These are phyloP conservation scores for Alternaria sp. DNA, from an alignment of 2,329 filamentous ascomycete genomes.

Conservation along the genomic window DNA sequence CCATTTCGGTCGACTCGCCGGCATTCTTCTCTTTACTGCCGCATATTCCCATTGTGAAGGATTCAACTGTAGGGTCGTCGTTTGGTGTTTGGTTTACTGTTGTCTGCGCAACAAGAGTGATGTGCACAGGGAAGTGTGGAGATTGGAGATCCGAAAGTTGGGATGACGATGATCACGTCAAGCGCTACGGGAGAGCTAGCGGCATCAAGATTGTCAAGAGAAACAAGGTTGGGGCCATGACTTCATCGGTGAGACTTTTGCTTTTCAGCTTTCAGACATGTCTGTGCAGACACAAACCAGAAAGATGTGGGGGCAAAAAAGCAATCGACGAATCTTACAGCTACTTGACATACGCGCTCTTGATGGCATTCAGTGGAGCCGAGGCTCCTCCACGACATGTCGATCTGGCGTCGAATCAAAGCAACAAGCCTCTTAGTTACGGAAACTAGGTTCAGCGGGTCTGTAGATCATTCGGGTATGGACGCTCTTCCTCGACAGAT, in stretches of 20 bases:
- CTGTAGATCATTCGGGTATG: neutral
- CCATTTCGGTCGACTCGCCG: constrained; percentile 18
- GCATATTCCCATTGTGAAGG: constrained; percentile 23
- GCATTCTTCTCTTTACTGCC: constrained; percentile 20
- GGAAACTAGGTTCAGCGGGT: constrained; percentile 1
- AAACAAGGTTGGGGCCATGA: constrained; percentile 11
- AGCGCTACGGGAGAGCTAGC: constrained; percentile 12
- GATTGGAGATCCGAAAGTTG: constrained; percentile 2
- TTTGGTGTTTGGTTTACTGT: neutral
- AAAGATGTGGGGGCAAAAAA: neutral
- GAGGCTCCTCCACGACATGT: constrained; percentile 2
- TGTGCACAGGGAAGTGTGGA: constrained; percentile 4
- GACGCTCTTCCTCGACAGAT: neutral
- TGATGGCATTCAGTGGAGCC: constrained; percentile 1
- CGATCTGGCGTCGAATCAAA: constrained; percentile 1
- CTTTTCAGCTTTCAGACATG: neutral
- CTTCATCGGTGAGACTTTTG: constrained; percentile 7
- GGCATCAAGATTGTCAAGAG: constrained; percentile 5
- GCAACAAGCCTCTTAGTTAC: neutral
- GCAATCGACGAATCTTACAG: neutral
- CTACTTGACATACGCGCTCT: neutral
- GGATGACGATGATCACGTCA: constrained; percentile 6
- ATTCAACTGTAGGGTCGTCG: neutral
- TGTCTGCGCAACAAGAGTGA: neutral
- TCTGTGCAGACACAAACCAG: neutral